phyloP scores from a whole-genome alignment of 1,139 yeast genomes.

The Yamadazyma pseudoaaseri region DNA sequence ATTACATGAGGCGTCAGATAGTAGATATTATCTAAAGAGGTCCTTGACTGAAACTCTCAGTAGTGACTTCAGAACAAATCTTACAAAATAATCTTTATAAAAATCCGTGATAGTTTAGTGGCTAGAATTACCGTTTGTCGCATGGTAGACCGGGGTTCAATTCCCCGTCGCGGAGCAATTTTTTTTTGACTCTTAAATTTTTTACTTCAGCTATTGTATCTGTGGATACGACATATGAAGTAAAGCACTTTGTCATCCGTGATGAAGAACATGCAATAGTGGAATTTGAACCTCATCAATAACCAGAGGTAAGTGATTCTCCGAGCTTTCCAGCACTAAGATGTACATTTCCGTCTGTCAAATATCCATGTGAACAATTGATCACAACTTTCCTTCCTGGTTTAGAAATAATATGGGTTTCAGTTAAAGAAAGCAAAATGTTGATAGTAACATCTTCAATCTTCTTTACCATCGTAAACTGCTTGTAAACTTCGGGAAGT shows the following conservation, averaged over 20 bases:
- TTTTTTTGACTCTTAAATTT: constrained; percentile 3
- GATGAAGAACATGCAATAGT: constrained; percentile 22
- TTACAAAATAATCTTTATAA: too few relatives aligned
- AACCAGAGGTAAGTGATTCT: constrained; percentile 18
- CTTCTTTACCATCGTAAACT: constrained; percentile 43
- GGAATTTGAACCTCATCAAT: constrained; percentile 20
- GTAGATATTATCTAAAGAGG: too few relatives aligned
- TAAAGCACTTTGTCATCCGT: constrained; percentile 28
- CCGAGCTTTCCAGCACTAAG: constrained; percentile 22
- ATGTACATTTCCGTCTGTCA: constrained; percentile 12
- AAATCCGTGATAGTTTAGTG: constrained; percentile 46
- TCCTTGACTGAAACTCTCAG: too few relatives aligned
- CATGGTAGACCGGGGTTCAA: constrained; percentile 51
- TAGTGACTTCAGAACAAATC: too few relatives aligned
- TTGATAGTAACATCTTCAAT: constrained; percentile 26
- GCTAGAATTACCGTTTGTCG: constrained; percentile 50
- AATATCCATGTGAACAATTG: constrained; percentile 17
- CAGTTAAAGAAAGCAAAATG: constrained; percentile 25
- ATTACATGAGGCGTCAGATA: too few relatives aligned
- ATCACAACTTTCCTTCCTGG: constrained; percentile 23
- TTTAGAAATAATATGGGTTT: constrained; percentile 14
- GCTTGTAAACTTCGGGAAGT: constrained; percentile 35
- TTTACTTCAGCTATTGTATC: too few relatives aligned
- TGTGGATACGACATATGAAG: too few relatives aligned
- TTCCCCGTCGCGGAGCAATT: constrained; percentile 46